Evolutionary conservation across 1,284 basidiomycete genomes (phyloP).

Genomic region (Tranzscheliella williamsii): DNA sequence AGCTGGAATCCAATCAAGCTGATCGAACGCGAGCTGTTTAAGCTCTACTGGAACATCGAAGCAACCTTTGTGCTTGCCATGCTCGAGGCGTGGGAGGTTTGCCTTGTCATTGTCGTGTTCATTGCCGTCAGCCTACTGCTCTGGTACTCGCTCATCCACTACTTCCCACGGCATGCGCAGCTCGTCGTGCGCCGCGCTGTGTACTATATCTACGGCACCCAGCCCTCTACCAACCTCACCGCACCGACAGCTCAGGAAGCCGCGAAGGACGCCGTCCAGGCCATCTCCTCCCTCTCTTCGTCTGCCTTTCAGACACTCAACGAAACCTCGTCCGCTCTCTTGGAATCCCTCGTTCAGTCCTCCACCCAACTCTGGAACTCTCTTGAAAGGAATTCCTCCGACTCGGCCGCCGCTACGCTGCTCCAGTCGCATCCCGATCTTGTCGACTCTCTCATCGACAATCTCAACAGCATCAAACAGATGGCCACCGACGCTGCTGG

Average conservation of each 20-base stretch:
- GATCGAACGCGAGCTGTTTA: conserved; percentile 35
- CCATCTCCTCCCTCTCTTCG: neutral
- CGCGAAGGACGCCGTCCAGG: neutral
- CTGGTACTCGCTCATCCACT: conserved; percentile 27
- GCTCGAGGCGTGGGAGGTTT: conserved; percentile 41
- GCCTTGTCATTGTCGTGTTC: conserved; percentile 30
- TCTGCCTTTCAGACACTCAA: neutral
- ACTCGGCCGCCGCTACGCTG: neutral
- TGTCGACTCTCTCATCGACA: conserved; percentile 18
- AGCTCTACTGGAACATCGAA: conserved; percentile 28
- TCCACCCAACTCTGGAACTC: conserved; percentile 17
- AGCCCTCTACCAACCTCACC: conserved; percentile 16
- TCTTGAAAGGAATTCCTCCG: conserved; percentile 4
- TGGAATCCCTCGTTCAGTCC: conserved; percentile 18
- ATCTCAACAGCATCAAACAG: conserved; percentile 34
- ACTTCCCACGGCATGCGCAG: conserved; percentile 28
- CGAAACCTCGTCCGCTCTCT: neutral
- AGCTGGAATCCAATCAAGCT: conserved; percentile 34
- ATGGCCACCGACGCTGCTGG: conserved; percentile 5
- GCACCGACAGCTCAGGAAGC: neutral
- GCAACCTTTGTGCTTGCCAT: conserved; percentile 32
- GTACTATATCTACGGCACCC: conserved; percentile 39
- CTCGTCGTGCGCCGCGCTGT: conserved; percentile 17
- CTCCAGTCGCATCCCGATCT: conserved; percentile 10
- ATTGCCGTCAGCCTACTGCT: conserved; percentile 12